These are phyloP conservation scores for Cordyceps javanica DNA, from an alignment of 2,329 filamentous ascomycete genomes.

Conservation along the genomic window DNA sequence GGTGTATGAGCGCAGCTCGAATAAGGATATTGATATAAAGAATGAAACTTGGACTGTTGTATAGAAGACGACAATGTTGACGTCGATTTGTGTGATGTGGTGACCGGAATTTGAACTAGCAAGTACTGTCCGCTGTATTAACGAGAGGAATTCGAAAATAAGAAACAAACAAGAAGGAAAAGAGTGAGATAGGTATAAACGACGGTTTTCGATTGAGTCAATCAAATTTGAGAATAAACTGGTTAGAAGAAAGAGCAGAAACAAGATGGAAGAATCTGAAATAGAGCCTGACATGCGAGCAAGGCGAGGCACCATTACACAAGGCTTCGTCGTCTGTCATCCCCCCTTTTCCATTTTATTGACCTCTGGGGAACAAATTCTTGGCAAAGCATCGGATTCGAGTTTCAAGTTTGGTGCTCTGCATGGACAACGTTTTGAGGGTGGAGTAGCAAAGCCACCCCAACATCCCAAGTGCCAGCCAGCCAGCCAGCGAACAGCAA, in stretches of 20 bases:
- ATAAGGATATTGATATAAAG: background rate
- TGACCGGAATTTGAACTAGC: background rate
- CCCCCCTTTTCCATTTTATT: conserved; percentile 1
- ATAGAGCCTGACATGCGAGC: background rate
- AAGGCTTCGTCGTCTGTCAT: background rate
- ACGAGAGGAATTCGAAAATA: background rate
- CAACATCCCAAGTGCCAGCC: too few species aligned
- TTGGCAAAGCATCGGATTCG: conserved; percentile 5
- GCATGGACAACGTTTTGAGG: background rate
- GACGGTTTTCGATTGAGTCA: background rate
- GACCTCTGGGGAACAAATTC: background rate
- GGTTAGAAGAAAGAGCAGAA: background rate
- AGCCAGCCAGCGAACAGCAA: background rate
- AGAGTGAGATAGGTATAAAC: background rate
- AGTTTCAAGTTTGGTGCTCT: conserved; percentile 3
- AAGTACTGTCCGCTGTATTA: background rate
- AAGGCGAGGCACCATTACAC: background rate
- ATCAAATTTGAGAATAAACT: background rate
- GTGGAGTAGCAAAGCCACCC: conserved; percentile 5
- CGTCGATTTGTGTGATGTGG: background rate
- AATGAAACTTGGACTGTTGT: background rate
- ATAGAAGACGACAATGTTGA: background rate
- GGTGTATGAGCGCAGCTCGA: background rate
- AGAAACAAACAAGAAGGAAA: background rate
- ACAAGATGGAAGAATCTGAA: background rate